These are phyloP conservation scores for Yamadazyma scolyti DNA, from an alignment of 805 yeast genomes.

Conservation along the genomic window DNA sequence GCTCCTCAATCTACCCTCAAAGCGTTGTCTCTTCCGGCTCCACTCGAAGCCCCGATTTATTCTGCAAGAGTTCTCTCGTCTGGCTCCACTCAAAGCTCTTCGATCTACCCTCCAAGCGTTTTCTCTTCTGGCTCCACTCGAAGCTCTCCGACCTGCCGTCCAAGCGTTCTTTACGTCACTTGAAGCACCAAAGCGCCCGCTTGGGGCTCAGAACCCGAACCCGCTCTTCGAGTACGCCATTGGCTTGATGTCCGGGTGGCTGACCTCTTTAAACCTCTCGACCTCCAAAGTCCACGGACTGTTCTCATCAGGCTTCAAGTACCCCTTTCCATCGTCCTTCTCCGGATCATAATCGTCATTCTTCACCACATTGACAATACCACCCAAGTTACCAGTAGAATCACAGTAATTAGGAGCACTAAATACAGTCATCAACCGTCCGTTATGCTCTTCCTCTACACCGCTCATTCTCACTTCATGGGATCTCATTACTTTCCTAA, in stretches of 20 bases:
- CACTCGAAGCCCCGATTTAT: no score
- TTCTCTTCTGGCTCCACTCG: no score
- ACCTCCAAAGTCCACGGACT: conserved; percentile 48
- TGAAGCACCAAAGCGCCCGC: no score
- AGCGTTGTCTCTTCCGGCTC: no score
- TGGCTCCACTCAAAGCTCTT: no score
- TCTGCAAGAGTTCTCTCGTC: no score
- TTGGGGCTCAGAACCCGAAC: conserved; percentile 28
- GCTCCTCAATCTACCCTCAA: no score
- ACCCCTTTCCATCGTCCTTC: conserved; percentile 42
- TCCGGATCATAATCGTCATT: conserved; percentile 43
- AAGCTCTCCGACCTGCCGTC: no score
- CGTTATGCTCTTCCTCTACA: conserved; percentile 81
- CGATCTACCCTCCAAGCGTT: no score
- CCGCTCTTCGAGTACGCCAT: conserved; percentile 75
- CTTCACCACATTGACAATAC: conserved; percentile 68
- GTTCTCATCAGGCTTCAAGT: conserved; percentile 31
- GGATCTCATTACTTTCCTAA: conserved; percentile 82
- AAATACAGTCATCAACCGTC: conserved; percentile 86
- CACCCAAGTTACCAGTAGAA: conserved; percentile 85
- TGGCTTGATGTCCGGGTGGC: conserved; percentile 88
- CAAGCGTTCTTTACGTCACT: no score
- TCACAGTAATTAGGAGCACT: conserved; percentile 99
- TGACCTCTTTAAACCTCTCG: conserved; percentile 71
- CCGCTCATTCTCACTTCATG: conserved; percentile 96